phyloP scores from a whole-genome alignment of 345 rosid species.

The Ceriops zippeliana region DNA sequence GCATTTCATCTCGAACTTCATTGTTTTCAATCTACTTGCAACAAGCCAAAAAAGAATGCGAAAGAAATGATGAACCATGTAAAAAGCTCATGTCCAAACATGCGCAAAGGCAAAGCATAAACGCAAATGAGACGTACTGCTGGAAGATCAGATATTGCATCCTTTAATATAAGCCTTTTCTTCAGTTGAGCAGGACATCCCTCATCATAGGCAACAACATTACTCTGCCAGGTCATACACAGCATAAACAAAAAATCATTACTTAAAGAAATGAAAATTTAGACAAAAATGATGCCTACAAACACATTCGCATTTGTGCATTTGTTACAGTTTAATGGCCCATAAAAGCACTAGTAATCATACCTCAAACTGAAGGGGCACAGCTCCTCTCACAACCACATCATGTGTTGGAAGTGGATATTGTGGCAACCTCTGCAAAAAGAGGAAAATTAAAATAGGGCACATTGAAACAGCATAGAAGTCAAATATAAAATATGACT shows the following conservation, averaged over 20 bases:
- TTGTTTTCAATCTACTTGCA: constrained; percentile 38
- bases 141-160: constrained; percentile 61
- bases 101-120: neutral
- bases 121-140: constrained; percentile 32
- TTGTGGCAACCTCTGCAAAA: constrained; percentile 57
- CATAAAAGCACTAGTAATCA: neutral
- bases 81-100: neutral
- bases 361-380: constrained; percentile 68
- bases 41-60: neutral
- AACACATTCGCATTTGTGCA: neutral
- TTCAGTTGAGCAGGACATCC: constrained; percentile 30
- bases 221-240: constrained; percentile 26
- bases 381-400: constrained; percentile 49
- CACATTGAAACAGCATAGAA: neutral
- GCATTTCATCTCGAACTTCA: constrained; percentile 47
- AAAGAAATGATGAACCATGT: neutral
- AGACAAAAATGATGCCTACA: neutral
- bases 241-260: neutral
- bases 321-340: too few relatives aligned
- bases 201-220: constrained; percentile 45
- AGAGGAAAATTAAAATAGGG: neutral
- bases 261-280: neutral
- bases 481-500: neutral
- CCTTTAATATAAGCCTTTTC: constrained; percentile 39
- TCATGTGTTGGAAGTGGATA: constrained; percentile 83